These are phyloP conservation scores for Cochlearia excelsa DNA, from an alignment of 345 rosid genomes.

Conservation along the genomic window DNA sequence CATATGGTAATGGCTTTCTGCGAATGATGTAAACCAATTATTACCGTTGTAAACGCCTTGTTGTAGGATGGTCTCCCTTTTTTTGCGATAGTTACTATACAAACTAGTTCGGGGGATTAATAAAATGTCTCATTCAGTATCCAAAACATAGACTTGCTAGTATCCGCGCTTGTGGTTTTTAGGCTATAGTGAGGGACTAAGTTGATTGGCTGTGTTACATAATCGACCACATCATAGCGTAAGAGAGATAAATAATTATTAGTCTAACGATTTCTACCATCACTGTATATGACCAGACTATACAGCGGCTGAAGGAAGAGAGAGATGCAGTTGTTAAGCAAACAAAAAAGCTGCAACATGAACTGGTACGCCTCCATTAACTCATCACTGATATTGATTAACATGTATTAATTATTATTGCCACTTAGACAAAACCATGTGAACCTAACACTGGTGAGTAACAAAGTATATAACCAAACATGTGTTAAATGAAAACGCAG, in stretches of 20 bases:
- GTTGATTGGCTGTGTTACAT: background rate
- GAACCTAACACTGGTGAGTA: background rate
- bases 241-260: background rate
- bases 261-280: background rate
- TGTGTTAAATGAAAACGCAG: conserved; percentile 35
- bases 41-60: conserved; percentile 10
- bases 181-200: conserved; percentile 1
- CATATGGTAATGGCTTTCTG: conserved; percentile 1
- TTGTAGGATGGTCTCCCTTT: background rate
- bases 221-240: conserved; percentile 3
- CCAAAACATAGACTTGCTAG: too few relatives aligned
- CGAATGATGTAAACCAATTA: background rate
- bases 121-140: background rate
- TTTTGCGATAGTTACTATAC: background rate
- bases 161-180: background rate
- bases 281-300: conserved; percentile 43
- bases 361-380: conserved; percentile 51
- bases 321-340: conserved; percentile 70
- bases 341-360: conserved; percentile 75
- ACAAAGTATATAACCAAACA: too few relatives aligned
- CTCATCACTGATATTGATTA: background rate
- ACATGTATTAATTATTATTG: background rate
- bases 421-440: conserved; percentile 12
- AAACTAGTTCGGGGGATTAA: background rate
- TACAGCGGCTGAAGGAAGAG: conserved; percentile 76